Evolutionary conservation across 1,284 basidiomycete species (phyloP).

Genomic region (Sanghuangporus weigelae): DNA sequence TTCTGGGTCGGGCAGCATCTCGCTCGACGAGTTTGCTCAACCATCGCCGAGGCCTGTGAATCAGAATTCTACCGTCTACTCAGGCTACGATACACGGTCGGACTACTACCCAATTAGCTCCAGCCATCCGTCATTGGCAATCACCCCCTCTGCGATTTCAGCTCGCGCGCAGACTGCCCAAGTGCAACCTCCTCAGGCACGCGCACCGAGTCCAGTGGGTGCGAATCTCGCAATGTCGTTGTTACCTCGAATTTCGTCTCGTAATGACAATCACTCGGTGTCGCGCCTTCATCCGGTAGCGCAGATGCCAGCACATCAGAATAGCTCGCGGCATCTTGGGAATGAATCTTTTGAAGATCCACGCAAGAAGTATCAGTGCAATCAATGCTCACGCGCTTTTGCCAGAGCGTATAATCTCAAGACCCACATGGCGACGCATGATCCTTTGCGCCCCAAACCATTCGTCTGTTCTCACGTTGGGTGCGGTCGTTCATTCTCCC

Average conservation of each 20-base stretch:
- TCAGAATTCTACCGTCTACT: constrained; percentile 39
- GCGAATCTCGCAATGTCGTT: constrained; percentile 9
- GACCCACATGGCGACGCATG: constrained; percentile 87
- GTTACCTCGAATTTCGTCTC: constrained; percentile 9
- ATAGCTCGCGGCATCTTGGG: constrained; percentile 31
- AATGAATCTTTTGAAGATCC: constrained; percentile 50
- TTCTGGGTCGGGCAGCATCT: not conserved
- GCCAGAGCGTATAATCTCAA: constrained; percentile 89
- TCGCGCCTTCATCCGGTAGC: constrained; percentile 30
- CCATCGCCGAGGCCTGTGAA: constrained; percentile 52
- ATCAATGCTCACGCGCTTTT: constrained; percentile 70
- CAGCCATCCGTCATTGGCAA: constrained; percentile 14
- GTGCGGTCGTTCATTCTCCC: constrained; percentile 82
- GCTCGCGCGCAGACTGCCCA: constrained; percentile 1
- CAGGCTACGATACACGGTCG: constrained; percentile 18
- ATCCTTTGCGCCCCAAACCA: constrained; percentile 81
- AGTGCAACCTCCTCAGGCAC: constrained; percentile 7
- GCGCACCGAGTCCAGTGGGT: constrained; percentile 12
- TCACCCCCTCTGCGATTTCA: constrained; percentile 6
- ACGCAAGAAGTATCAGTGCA: constrained; percentile 72
- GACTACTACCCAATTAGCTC: constrained; percentile 39
- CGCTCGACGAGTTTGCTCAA: constrained; percentile 44
- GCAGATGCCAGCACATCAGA: constrained; percentile 34
- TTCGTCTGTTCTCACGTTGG: constrained; percentile 76
- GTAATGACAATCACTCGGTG: constrained; percentile 2